These are phyloP conservation scores for Backusella westeae DNA, from an alignment of 192 early-diverging fungal genomes.

Conservation along the genomic window DNA sequence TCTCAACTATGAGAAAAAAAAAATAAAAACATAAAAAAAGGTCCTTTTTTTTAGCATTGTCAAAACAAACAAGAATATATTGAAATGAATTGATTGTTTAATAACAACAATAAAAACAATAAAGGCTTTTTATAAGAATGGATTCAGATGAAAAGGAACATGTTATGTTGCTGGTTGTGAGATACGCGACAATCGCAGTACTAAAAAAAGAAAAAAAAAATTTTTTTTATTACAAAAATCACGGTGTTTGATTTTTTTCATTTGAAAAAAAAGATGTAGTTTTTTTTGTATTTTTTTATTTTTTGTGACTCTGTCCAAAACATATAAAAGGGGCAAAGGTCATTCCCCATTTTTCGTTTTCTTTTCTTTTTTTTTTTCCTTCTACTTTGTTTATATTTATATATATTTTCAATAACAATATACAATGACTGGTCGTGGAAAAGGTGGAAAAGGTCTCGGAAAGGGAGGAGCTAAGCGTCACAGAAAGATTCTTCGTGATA, in stretches of 20 bases:
- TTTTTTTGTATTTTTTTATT: not conserved
- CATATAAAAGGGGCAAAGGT: constrained; percentile 6
- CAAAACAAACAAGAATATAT: not conserved
- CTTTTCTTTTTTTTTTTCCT: not conserved
- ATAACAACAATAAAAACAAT: not conserved
- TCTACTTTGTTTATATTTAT: not conserved
- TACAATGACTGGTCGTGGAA: constrained; percentile 94
- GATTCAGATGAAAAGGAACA: not conserved
- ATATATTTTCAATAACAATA: not conserved
- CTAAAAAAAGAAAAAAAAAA: not conserved
- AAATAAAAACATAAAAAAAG: not conserved
- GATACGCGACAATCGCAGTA: not conserved
- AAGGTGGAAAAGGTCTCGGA: constrained; percentile 98
- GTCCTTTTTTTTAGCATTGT: not conserved
- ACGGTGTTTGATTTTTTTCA: not conserved
- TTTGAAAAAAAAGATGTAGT: not conserved
- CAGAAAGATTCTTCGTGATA: constrained; percentile 99
- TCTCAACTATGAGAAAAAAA: not conserved
- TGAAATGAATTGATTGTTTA: not conserved
- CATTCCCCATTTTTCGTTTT: not conserved
- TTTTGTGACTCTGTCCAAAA: constrained; percentile 1
- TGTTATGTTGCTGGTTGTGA: not conserved
- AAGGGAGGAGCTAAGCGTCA: constrained; percentile 99
- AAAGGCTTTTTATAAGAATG: not conserved
- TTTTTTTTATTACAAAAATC: no score